Conservation (phyloP, 306 rosid genomes). For the Citrullus mucosospermus region DNA sequence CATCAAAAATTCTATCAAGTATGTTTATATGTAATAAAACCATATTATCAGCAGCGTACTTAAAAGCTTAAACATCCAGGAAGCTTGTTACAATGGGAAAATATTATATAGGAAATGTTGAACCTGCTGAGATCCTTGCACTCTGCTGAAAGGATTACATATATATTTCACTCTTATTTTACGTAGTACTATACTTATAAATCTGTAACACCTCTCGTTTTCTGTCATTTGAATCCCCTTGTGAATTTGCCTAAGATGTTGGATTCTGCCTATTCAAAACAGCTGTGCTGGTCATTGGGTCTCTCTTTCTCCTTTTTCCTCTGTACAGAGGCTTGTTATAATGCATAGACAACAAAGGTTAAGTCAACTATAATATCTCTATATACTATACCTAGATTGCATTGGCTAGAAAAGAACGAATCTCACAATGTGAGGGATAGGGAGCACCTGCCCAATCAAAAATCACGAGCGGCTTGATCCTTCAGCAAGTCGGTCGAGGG, state of each 20-base stretch:
- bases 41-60: background rate
- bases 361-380: no score
- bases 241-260: background rate
- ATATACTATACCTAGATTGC: no score
- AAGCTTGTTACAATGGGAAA: background rate
- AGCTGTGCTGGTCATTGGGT: background rate
- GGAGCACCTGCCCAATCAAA: background rate
- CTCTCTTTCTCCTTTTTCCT: background rate
- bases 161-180: background rate
- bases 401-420: background rate
- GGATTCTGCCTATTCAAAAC: background rate
- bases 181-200: background rate
- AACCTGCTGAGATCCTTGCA: background rate
- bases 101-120: background rate
- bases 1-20: constrained; percentile 19
- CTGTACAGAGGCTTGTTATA: background rate
- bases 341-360: no score
- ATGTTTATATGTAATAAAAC: constrained; percentile 13
- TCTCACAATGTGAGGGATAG: background rate
- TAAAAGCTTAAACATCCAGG: background rate
- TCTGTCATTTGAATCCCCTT: background rate
- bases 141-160: background rate
- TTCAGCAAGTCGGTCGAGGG: no score
- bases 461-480: no score
- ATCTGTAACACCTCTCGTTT: background rate